phyloP scores from a whole-genome alignment of 345 rosid genomes.

The Lumnitzera littorea region DNA sequence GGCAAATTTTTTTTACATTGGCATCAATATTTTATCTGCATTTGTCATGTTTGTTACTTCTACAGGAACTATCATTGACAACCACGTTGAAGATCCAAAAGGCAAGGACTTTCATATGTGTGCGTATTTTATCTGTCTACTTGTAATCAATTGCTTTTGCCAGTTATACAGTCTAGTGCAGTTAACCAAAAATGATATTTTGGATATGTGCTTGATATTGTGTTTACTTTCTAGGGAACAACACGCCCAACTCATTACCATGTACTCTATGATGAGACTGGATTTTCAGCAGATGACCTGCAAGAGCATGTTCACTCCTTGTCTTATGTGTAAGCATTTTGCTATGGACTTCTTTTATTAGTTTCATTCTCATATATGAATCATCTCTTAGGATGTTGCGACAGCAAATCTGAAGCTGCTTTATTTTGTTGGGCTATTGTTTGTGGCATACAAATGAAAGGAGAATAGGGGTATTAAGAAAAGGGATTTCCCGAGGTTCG shows the following conservation, averaged over 20 bases:
- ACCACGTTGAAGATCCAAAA: constrained; percentile 26
- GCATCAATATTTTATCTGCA: background rate
- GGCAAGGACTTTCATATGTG: constrained; percentile 34
- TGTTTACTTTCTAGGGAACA: constrained; percentile 29
- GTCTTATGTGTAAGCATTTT: constrained; percentile 31
- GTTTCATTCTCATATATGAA: background rate
- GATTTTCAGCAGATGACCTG: constrained; percentile 33
- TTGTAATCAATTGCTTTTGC: background rate
- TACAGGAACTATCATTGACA: constrained; percentile 39
- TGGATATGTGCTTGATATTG: too few species aligned
- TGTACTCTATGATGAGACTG: constrained; percentile 33
- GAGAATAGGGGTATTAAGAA: too few species aligned
- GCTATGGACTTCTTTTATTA: background rate
- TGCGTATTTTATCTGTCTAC: constrained; percentile 16
- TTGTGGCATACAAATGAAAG: too few species aligned
- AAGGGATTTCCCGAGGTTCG: too few species aligned
- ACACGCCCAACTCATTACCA: constrained; percentile 44
- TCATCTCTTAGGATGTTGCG: too few species aligned
- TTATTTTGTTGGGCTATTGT: too few species aligned
- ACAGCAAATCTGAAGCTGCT: background rate
- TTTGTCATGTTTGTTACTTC: background rate
- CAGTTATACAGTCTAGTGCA: background rate
- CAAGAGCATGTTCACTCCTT: constrained; percentile 44
- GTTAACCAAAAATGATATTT: too few species aligned
- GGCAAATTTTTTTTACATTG: background rate